Percentiles rank a stretch among this genome's conserved stretches.
phyloP scores from a whole-genome alignment of 2,329 filamentous ascomycete species.

The Chaetomium sp. region DNA sequence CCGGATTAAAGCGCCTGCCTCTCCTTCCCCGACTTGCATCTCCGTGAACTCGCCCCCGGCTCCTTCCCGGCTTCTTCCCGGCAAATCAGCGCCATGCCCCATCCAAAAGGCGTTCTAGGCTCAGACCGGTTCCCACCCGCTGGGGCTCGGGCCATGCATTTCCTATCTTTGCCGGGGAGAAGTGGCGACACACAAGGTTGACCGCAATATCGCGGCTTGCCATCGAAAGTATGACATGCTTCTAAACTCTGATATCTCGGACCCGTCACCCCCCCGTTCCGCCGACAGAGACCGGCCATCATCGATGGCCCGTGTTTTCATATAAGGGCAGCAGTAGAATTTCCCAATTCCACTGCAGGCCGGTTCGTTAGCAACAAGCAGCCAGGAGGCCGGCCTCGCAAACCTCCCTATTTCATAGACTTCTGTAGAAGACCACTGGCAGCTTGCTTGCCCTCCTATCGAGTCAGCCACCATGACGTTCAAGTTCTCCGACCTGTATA shows the following conservation, averaged over 20 bases:
- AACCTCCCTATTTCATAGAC: neutral
- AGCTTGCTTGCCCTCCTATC: neutral
- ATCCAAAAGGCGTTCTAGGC: neutral
- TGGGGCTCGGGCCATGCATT: neutral
- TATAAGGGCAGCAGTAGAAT: neutral
- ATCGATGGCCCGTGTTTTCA: neutral
- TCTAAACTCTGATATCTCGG: neutral
- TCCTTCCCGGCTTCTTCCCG: neutral
- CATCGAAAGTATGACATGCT: neutral
- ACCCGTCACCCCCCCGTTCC: neutral
- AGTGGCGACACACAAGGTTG: neutral
- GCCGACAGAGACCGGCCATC: neutral
- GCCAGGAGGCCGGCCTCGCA: neutral
- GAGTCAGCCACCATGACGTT: conserved; percentile 34
- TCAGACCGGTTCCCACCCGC: neutral
- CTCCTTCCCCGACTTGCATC: neutral
- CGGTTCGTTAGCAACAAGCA: neutral
- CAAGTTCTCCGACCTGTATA: conserved; percentile 48
- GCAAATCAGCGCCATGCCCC: neutral
- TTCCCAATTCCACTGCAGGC: neutral
- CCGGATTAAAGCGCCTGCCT: neutral
- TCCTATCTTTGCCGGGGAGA: neutral
- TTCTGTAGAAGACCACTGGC: neutral
- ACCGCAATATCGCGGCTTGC: neutral
- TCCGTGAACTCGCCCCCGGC: neutral